A percentile compares a stretch with the other conserved stretches of the same genome.
These are phyloP conservation scores for Nannochloris sp. DNA, from an alignment of 139 green algal species.

Conservation along the genomic window DNA sequence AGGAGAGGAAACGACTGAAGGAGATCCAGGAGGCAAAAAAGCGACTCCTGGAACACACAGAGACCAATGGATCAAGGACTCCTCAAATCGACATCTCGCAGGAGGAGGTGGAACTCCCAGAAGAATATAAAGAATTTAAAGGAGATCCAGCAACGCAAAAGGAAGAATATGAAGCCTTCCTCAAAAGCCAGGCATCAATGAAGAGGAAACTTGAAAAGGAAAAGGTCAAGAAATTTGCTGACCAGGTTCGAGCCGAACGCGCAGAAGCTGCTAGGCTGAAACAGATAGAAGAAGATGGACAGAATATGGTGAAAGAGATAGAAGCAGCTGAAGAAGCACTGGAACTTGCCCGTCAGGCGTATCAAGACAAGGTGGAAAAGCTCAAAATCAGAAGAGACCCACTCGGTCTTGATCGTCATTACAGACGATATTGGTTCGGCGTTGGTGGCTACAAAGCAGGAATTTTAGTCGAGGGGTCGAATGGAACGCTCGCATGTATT, in stretches of 20 bases:
- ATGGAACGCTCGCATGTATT: conserved; percentile 18
- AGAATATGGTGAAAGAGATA: background rate
- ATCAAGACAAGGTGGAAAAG: conserved; percentile 30
- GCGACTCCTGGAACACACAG: background rate
- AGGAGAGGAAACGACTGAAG: conserved; percentile 35
- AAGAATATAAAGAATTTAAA: conserved; percentile 36
- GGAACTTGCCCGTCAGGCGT: conserved; percentile 24
- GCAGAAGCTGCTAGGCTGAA: conserved; percentile 15
- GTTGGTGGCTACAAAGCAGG: conserved; percentile 16
- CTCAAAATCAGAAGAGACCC: conserved; percentile 20
- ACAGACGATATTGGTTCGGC: conserved; percentile 44
- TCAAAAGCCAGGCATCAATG: conserved; percentile 38
- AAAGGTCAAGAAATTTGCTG: conserved; percentile 26
- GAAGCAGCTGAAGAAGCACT: conserved; percentile 6
- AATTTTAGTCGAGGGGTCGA: conserved; percentile 31
- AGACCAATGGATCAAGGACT: background rate
- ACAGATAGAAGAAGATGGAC: conserved; percentile 1
- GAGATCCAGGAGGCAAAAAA: conserved; percentile 29
- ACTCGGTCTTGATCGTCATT: conserved; percentile 33
- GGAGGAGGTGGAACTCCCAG: conserved; percentile 29
- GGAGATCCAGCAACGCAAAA: conserved; percentile 33
- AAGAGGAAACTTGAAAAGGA: conserved; percentile 34
- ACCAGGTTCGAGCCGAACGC: conserved; percentile 23
- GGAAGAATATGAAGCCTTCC: conserved; percentile 25
- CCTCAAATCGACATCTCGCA: background rate